A percentile compares a stretch with the other conserved stretches of the same genome.
phyloP scores from a whole-genome alignment of 75 land plant species.

The Ceratopteris richardii region DNA sequence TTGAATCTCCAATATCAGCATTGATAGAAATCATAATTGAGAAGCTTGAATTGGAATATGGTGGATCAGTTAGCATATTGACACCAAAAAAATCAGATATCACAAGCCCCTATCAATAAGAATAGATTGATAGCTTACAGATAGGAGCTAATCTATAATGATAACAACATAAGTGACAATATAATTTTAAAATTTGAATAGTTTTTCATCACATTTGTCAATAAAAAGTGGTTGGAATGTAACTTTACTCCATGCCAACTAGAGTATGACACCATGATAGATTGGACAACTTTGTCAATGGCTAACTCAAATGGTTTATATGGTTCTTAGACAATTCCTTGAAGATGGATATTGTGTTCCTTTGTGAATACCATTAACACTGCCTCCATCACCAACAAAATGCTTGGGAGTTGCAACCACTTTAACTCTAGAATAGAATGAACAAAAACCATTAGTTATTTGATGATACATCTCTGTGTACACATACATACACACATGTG shows the following conservation, averaged over 20 bases:
- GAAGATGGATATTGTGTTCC: slow-evolving; percentile 15
- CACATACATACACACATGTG: too few species aligned
- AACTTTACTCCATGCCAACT: slow-evolving; percentile 34
- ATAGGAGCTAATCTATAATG: too few species aligned
- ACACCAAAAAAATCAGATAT: slow-evolving; percentile 48
- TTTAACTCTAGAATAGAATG: slow-evolving; percentile 9
- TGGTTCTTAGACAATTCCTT: slow-evolving; percentile 14
- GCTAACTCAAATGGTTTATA: slow-evolving; percentile 24
- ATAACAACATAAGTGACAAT: too few species aligned
- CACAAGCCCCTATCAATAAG: slow-evolving; percentile 44
- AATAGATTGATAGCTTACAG: too few species aligned
- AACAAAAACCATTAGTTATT: too few species aligned
- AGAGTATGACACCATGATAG: slow-evolving; percentile 30
- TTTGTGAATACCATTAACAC: slow-evolving; percentile 15
- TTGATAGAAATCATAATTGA: slow-evolving; percentile 25
- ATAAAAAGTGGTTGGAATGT: slow-evolving; percentile 21
- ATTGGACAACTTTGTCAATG: slow-evolving; percentile 22
- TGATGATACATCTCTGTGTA: too few species aligned
- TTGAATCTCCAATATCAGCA: slow-evolving; percentile 30
- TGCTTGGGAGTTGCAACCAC: slow-evolving; percentile 32
- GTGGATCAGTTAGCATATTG: slow-evolving; percentile 43
- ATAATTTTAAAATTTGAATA: slow-evolving; percentile 15
- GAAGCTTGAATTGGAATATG: slow-evolving; percentile 33
- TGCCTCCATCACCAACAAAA: slow-evolving; percentile 31
- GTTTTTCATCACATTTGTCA: slow-evolving; percentile 17